Conservation (phyloP, 495 filamentous ascomycete genomes). For the Penicillium ochrochloron region DNA sequence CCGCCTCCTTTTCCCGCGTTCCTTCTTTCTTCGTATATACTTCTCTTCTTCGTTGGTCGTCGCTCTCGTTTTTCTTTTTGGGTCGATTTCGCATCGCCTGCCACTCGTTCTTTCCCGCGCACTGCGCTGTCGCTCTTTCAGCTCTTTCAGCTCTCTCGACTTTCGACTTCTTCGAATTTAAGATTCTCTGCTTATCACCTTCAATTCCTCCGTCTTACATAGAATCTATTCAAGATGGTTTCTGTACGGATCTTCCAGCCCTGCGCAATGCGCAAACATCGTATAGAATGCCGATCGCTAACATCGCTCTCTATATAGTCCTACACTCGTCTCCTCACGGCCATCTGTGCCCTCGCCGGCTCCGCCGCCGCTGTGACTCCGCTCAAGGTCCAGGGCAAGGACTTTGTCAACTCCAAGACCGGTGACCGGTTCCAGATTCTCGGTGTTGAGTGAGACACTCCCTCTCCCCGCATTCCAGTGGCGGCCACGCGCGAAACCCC, state of each 20-base stretch:
- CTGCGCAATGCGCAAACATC: constrained; percentile 3
- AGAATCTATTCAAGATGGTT: constrained; percentile 26
- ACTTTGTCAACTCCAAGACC: constrained; percentile 83
- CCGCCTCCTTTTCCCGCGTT: constrained; percentile 8
- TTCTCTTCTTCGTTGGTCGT: neutral
- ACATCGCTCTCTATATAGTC: constrained; percentile 17
- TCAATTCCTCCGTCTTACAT: constrained; percentile 1
- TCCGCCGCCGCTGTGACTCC: constrained; percentile 70
- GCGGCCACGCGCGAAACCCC: neutral
- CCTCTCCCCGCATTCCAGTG: constrained; percentile 1
- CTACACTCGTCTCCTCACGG: constrained; percentile 42
- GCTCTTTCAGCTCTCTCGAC: neutral
- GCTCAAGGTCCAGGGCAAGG: constrained; percentile 71
- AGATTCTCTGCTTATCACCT: constrained; percentile 6
- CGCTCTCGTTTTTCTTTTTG: constrained; percentile 10
- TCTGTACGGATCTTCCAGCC: constrained; percentile 21
- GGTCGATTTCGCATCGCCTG: constrained; percentile 16
- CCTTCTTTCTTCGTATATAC: neutral
- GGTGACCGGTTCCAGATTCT: constrained; percentile 85
- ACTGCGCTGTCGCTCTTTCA: constrained; percentile 29
- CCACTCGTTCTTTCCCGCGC: constrained; percentile 36
- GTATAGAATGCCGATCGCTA: no score
- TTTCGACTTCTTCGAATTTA: neutral
- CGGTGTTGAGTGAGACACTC: constrained; percentile 69
- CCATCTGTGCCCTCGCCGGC: constrained; percentile 48